Evolutionary conservation across 768 basidiomycete genomes (phyloP).

Genomic region (Xerocomus brunneocitrinus): DNA sequence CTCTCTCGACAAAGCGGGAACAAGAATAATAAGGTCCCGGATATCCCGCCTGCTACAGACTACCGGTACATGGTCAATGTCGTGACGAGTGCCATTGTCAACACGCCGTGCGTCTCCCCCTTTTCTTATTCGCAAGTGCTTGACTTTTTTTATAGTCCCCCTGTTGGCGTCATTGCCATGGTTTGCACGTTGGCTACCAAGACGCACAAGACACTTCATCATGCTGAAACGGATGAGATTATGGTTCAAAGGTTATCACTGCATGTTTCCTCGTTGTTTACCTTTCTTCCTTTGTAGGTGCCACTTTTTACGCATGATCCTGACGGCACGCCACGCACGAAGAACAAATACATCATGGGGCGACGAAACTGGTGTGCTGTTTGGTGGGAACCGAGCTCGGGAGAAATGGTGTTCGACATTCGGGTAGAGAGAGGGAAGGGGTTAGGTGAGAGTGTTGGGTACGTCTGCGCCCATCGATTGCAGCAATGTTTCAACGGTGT

Average conservation of each 20-base stretch:
- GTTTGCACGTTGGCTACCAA: conserved; percentile 78
- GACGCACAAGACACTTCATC: conserved; percentile 82
- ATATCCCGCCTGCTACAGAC: conserved; percentile 53
- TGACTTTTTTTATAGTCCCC: conserved; percentile 40
- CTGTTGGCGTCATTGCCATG: conserved; percentile 67
- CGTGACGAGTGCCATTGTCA: conserved; percentile 90
- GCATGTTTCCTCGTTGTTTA: background rate
- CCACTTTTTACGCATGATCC: conserved; percentile 77
- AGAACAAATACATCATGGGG: conserved; percentile 82
- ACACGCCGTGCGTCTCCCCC: conserved; percentile 69
- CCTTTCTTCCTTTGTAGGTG: conserved; percentile 40
- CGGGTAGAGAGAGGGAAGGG: conserved; percentile 86
- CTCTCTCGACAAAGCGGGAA: conserved; percentile 34
- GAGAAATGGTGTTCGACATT: conserved; percentile 76
- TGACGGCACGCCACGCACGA: conserved; percentile 60
- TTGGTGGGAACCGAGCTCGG: conserved; percentile 49
- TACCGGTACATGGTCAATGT: conserved; percentile 89
- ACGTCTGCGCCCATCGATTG: conserved; percentile 18
- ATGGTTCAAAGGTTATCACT: conserved; percentile 50
- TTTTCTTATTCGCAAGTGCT: background rate
- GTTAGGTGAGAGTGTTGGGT: conserved; percentile 76
- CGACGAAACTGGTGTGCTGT: conserved; percentile 84
- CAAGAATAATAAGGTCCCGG: conserved; percentile 37
- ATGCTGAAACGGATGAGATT: conserved; percentile 76
- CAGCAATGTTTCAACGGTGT: background rate